Evolutionary conservation across 371 early-diverging fungal species (phyloP), one percentile per base, ranked within the genome.

Genomic region (Blakeslea trispora): DNA sequence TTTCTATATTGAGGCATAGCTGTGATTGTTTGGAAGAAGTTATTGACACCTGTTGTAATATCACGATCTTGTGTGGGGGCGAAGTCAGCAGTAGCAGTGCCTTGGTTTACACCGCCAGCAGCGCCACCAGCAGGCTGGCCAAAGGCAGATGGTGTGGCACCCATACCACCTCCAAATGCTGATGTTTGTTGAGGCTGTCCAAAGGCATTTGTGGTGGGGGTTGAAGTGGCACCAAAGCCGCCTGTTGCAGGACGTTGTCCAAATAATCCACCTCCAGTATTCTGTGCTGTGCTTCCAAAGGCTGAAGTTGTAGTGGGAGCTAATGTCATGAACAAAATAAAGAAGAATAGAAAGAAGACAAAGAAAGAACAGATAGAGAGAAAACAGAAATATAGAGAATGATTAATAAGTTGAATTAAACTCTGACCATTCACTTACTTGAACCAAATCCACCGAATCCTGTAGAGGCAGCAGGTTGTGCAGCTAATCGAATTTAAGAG

Each of bases 1-100:
- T 81, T 85, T 53, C 81, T 81, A 68, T 97, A 97, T 35, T 86
- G 87, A 14, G 90, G 90, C 96, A 95, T 96, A n/a, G 93, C 91
- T 23, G 88, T 82, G 48, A 96, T 91, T 24, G 81, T 83, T 44
- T 90, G 90, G 66, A 89, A 90, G 34, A 70, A 72, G 50, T 86
- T 81, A 51, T 76, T 81, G n/a, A 79, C 66, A 22, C 81, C 83
- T 8, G 81, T 77, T 32, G 79, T 62, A 0, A 74, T 53, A 45
- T 91, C 91, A 34, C 84, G 82, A 50, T 95, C 94, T 18, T 67
- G 61, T 1, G 84, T 83, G 8, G 86, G 69, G 7, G 80, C 39
- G 61, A 81, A 95, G n/a, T 87, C 69, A 1, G 91, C 90, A 55
- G 80, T 77, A n/a, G 89, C 89, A 0, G 95, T 93, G 17, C 96